A percentile compares a stretch with the other conserved stretches of the same genome.
Evolutionary conservation across 495 filamentous ascomycete species (phyloP).

Genomic region (Aspergillus wentii): DNA sequence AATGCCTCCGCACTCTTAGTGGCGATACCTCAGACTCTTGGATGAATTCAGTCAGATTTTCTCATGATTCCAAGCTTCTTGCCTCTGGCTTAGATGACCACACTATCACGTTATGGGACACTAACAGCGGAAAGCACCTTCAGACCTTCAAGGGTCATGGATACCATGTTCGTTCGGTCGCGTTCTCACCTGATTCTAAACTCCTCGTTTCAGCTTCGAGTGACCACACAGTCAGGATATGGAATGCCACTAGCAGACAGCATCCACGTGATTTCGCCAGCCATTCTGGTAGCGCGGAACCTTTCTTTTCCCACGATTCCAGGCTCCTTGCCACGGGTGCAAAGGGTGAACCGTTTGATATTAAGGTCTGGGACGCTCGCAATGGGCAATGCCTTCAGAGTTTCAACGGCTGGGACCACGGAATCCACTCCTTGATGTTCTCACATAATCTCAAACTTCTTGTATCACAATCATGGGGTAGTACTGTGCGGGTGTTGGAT

Average conservation of each 20-base stretch:
- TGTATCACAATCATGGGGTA: conserved; percentile 7
- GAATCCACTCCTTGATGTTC: conserved; percentile 1
- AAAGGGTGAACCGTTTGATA: too few relatives aligned
- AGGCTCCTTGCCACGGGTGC: too few relatives aligned
- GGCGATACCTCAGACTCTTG: too few relatives aligned
- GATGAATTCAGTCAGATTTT: too few relatives aligned
- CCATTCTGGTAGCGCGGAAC: too few relatives aligned
- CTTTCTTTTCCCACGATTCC: too few relatives aligned
- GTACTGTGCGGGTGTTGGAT: conserved; percentile 1
- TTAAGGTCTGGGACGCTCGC: too few relatives aligned
- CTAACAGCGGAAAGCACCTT: conserved; percentile 3
- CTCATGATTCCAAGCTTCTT: conserved; percentile 8
- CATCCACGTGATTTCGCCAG: too few relatives aligned
- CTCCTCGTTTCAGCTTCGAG: conserved; percentile 20
- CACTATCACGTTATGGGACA: conserved; percentile 21
- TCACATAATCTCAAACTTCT: conserved; percentile 7
- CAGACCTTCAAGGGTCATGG: conserved; percentile 18
- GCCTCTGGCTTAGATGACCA: conserved; percentile 15
- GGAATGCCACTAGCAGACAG: too few relatives aligned
- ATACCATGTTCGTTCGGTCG: conserved; percentile 7
- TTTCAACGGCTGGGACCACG: not conserved
- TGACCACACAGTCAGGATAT: conserved; percentile 28
- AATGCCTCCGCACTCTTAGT: too few relatives aligned
- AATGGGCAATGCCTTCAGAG: too few relatives aligned
- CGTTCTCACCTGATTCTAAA: conserved; percentile 28